Percentiles rank a stretch among this genome's conserved stretches.
phyloP scores from a whole-genome alignment of 306 rosid species.

The Abrus precatorius region DNA sequence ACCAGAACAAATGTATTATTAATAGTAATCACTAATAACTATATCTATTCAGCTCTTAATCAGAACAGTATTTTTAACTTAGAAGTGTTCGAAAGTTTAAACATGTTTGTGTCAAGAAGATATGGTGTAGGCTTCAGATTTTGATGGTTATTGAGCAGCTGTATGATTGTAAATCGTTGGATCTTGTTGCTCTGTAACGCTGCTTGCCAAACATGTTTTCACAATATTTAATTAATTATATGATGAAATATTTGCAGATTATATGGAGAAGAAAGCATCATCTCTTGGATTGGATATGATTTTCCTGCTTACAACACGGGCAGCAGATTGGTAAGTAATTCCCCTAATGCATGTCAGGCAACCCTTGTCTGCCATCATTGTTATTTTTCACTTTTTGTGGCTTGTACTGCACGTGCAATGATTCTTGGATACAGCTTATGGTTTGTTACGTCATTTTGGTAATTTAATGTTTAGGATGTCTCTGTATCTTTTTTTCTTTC shows the following conservation, averaged over 20 bases:
- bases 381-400: slow-evolving; percentile 33
- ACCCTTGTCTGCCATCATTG: slow-evolving; percentile 24
- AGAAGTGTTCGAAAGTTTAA: neutral
- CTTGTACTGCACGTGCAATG: slow-evolving; percentile 23
- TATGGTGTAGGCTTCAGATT: slow-evolving; percentile 22
- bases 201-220: slow-evolving; percentile 25
- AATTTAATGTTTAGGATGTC: neutral
- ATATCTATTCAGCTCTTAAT: neutral
- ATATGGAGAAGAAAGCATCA: slow-evolving; percentile 87
- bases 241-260: slow-evolving; percentile 70
- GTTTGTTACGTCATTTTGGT: slow-evolving; percentile 7
- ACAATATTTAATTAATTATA: slow-evolving; percentile 2
- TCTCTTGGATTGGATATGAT: slow-evolving; percentile 80
- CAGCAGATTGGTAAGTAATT: slow-evolving; percentile 88
- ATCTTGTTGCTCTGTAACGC: slow-evolving; percentile 15
- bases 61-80: slow-evolving; percentile 1
- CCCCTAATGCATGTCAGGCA: slow-evolving; percentile 22
- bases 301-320: slow-evolving; percentile 89
- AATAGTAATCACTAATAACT: neutral
- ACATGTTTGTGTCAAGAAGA: slow-evolving; percentile 31
- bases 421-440: slow-evolving; percentile 31
- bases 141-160: slow-evolving; percentile 22
- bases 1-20: neutral
- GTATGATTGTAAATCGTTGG: slow-evolving; percentile 21
- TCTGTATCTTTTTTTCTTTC: neutral